These are phyloP conservation scores for Senna siamea DNA, from an alignment of 306 rosid genomes.

Conservation along the genomic window DNA sequence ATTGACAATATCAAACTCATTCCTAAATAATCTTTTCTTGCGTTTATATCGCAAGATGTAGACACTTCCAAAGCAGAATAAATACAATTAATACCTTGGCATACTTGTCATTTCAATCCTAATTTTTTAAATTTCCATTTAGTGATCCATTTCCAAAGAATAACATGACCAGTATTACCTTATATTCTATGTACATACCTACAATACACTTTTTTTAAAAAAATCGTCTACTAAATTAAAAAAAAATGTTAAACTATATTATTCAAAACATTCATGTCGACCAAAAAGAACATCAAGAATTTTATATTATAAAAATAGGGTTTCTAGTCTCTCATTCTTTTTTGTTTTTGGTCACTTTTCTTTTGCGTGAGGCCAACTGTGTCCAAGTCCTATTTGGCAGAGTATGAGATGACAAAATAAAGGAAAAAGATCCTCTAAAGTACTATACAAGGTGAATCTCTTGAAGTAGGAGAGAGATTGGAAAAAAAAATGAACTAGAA, in stretches of 20 bases:
- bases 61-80: background rate
- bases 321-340: background rate
- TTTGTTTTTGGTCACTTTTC: too few relatives aligned
- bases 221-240: too few relatives aligned
- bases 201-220: too few relatives aligned
- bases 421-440: too few relatives aligned
- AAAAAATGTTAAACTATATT: too few relatives aligned
- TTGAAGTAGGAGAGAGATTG: too few relatives aligned
- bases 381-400: background rate
- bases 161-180: background rate
- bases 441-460: too few relatives aligned
- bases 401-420: background rate
- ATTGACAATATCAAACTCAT: background rate
- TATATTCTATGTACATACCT: too few relatives aligned
- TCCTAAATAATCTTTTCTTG: background rate
- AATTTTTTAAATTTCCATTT: background rate
- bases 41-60: background rate
- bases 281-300: background rate
- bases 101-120: background rate
- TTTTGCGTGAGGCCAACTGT: background rate
- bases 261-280: too few relatives aligned
- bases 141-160: background rate
- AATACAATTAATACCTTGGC: background rate
- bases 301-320: background rate
- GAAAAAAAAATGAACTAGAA: too few relatives aligned